Base-by-base conservation (phyloP, 2,329 filamentous ascomycete species). In the Cladosporium oxysporum region DNA sequence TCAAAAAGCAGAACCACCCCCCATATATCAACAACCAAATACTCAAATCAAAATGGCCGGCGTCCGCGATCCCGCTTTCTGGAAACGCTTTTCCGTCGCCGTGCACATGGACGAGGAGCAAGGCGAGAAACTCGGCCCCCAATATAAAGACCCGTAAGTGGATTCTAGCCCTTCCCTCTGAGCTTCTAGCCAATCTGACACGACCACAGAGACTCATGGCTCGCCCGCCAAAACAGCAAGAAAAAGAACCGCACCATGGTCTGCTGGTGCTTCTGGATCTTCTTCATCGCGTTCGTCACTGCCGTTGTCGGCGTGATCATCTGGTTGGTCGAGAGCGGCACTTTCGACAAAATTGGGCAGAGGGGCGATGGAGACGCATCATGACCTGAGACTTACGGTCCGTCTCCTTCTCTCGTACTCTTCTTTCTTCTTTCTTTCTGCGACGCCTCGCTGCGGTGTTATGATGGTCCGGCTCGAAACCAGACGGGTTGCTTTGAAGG, bases 81-180 rank as follows among this genome's bases (percentile, higher is more conserved):
- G 85, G 86, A 81, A 82, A 65, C 83, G 85, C 71, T 88, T 88
- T 78, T 85, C 83, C 66, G 75, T 80, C 60, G 86, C 86, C 44
- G 83, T 87, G 1, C 85, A 87, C 72, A 75, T 81, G 61, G 84
- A 87, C 69, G 85, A 87, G 71, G 80, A 83, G 69, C 50, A 53
- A n/a, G 50, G 50, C 61, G 61, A 63, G 35, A 63, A 63, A 28
- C 50, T 16, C 7, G 59, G 59, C 8, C 18, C 65, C 67, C 33
- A 60, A 28, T 14, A 49, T 28, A 65, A 65, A 23, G 58, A 66
- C 35, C 31, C 37, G 64, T 66, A 49, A 6, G 57, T 57, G 3
- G 7, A 33, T n/a, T 5, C 23, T 26, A 26, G 23, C 23, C 23
- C 23, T 26, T 21, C 50, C 8, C 16, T 5, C 4, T 12, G 18